Evolutionary conservation across 2,329 filamentous ascomycete genomes (phyloP), one percentile per base, ranked within the genome.

Genomic region (Nothomitra cinnamomea): DNA sequence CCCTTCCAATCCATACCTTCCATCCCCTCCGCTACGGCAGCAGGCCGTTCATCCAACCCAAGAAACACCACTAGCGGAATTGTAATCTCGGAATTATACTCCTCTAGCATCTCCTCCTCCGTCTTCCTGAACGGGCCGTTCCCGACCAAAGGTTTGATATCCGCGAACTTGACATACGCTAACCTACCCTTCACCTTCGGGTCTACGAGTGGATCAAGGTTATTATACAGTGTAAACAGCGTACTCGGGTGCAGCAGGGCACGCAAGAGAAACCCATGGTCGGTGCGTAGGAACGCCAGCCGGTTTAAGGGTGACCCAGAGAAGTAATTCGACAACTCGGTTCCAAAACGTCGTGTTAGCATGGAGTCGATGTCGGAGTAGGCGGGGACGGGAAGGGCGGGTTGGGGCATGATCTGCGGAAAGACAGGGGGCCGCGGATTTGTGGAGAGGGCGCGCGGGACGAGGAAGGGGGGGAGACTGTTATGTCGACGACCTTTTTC

Each of bases 21-120:
- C 17, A 65, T 62, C 45, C 65, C 57, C 52, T 72, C 57, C 17
- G 60, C 63, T 47, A 60, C 62, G 36, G 73, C 66, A 50, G 71
- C 70, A 24, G 66, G 66, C 49, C 66, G 68, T 64, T 94, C 87
- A 59, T 94, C 80, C 49, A 95, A 68, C 0, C 90, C 90, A 25
- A 96, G 70, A 64, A 96, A 95, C 52, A 96, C 73, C 52, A 95
- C 72, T 57, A 87, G 76, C 2, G 88, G 83, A 19, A 72, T 67
- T 15, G 79, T 79, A 53, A 77, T 70, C 3, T 73, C 70, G 28
- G 86, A 94, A 68, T 95, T 82, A 66, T 82, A 95, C 32, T 74
- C 70, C 61, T 78, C 77, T 56, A 94, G 75, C 59, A 82, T 65
- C 47, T 92, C 81, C 59, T 82, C 80, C 65, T 96, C 90, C 1